These are phyloP conservation scores for Isabelozyma gotoi DNA, from an alignment of 805 yeast genomes.

Conservation along the genomic window DNA sequence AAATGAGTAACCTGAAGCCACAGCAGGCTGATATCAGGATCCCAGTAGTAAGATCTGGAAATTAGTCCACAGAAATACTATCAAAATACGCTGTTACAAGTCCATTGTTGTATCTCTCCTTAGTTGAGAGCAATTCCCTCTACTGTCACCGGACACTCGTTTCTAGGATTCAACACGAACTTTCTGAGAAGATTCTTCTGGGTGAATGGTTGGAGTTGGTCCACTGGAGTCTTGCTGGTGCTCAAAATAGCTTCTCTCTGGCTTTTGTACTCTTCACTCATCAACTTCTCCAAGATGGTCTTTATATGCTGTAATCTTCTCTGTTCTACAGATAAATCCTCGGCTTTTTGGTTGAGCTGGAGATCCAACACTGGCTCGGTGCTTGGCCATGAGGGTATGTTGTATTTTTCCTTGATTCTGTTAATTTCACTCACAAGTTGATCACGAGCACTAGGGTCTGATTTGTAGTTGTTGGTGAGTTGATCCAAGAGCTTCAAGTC, in stretches of 20 bases:
- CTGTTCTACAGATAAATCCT: constrained; percentile 27
- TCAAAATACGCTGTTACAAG: no score
- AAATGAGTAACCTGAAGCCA: no score
- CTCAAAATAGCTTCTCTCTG: constrained; percentile 22
- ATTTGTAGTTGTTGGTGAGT: constrained; percentile 23
- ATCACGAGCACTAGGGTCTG: constrained; percentile 18
- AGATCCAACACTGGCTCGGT: constrained; percentile 38
- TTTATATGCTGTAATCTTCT: constrained; percentile 27
- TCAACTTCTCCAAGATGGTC: constrained; percentile 29
- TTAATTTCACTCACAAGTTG: constrained; percentile 29
- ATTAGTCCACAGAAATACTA: no score
- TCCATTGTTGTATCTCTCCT: no score
- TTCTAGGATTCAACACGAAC: constrained; percentile 43
- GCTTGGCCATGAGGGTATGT: constrained; percentile 41
- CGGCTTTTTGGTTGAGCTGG: constrained; percentile 24
- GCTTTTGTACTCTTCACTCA: constrained; percentile 23
- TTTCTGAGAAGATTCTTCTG: constrained; percentile 74
- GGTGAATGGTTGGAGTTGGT: constrained; percentile 34
- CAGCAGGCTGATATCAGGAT: no score
- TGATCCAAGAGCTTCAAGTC: constrained; percentile 38
- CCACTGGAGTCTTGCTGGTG: neutral
- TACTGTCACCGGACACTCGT: constrained; percentile 20
- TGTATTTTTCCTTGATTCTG: constrained; percentile 36
- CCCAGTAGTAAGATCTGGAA: no score
- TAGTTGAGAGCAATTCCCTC: neutral